Percentiles rank a stretch among this genome's conserved stretches.
phyloP scores from a whole-genome alignment of 1,284 basidiomycete species.

The Fistulina hepatica region DNA sequence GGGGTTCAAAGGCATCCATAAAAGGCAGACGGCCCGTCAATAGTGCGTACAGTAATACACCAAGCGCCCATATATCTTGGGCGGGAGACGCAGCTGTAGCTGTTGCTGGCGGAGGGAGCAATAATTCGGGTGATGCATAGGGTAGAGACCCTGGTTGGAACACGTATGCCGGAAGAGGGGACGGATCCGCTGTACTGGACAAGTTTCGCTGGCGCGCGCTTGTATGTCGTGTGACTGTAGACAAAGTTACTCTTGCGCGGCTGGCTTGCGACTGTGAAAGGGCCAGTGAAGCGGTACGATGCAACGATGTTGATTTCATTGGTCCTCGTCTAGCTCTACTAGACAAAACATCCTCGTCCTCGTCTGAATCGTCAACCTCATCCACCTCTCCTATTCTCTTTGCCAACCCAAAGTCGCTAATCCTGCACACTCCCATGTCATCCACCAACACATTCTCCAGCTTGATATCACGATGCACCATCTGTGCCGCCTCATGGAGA shows the following conservation, averaged over 20 bases:
- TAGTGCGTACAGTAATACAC: constrained; percentile 77
- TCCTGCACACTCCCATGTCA: constrained; percentile 69
- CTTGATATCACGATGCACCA: constrained; percentile 91
- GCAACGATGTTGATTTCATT: constrained; percentile 16
- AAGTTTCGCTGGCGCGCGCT: constrained; percentile 45
- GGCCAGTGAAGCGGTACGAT: constrained; percentile 29
- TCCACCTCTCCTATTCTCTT: constrained; percentile 45
- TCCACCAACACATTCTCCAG: constrained; percentile 94
- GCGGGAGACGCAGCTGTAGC: constrained; percentile 39
- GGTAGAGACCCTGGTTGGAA: constrained; percentile 82
- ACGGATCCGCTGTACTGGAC: constrained; percentile 41
- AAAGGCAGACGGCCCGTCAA: constrained; percentile 79
- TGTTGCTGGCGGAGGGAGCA: constrained; percentile 19
- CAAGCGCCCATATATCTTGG: constrained; percentile 90
- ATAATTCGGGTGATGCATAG: constrained; percentile 66
- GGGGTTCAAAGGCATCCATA: constrained; percentile 77
- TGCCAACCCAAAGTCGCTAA: constrained; percentile 79
- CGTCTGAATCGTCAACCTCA: constrained; percentile 34
- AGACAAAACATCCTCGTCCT: constrained; percentile 21
- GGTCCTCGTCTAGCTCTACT: constrained; percentile 19
- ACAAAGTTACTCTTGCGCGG: constrained; percentile 16
- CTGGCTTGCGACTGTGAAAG: constrained; percentile 19
- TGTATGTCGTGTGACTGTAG: constrained; percentile 23
- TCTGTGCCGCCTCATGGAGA: constrained; percentile 68
- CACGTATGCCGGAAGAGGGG: background rate